Evolutionary conservation across 1,284 basidiomycete genomes (phyloP), one percentile per base, ranked within the genome.

Genomic region (Ganoderma leucocontextum): DNA sequence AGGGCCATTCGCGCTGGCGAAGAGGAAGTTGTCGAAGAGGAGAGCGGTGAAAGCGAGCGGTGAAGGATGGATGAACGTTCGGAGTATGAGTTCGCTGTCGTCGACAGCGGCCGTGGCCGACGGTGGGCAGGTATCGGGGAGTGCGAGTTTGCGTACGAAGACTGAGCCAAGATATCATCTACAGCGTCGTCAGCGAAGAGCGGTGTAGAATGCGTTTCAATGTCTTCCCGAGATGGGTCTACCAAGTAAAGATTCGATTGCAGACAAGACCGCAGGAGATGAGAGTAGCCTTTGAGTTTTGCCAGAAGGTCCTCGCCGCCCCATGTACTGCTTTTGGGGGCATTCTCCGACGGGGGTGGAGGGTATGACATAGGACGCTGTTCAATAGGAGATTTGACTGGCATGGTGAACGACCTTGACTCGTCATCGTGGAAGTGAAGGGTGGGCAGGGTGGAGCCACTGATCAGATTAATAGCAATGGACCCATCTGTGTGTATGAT

Each of bases 381-480:
- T 58, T 75, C 74, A 69, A 65, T 65, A 47, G 84, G 73, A 12
- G 86, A 82, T 62, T 80, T 79, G 15, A 84, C 80, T n/a, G 88
- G 84, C 61, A 87, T 79, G 33, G 86, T 87, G 80, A 91, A 88
- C 9, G 95, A 95, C 39, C 87, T 88, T 0, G 95, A 96, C 79
- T 98, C 96, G 73, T 99, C 97, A 76, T 99, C 97, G 78, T 99
- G 97, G 79, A 99, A 99, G 80, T 96, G 91, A 4, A 99, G 86
- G 0, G 94, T 96, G 0, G 96, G 95, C 0, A 98, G 86, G 0
- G 95, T 96, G 49, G 95, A 88, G 15, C 96, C 96, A 71, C 93
- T 97, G 64, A 92, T 92, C 49, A 98, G 88, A 77, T 97, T 97
- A 71, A 95, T 87, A 36, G 87, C 89, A 73, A 93, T 88, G 25